Evolutionary conservation across 2,329 filamentous ascomycete genomes (phyloP), one percentile per base, ranked within the genome.

Genomic region (Coniochaeta sp.): DNA sequence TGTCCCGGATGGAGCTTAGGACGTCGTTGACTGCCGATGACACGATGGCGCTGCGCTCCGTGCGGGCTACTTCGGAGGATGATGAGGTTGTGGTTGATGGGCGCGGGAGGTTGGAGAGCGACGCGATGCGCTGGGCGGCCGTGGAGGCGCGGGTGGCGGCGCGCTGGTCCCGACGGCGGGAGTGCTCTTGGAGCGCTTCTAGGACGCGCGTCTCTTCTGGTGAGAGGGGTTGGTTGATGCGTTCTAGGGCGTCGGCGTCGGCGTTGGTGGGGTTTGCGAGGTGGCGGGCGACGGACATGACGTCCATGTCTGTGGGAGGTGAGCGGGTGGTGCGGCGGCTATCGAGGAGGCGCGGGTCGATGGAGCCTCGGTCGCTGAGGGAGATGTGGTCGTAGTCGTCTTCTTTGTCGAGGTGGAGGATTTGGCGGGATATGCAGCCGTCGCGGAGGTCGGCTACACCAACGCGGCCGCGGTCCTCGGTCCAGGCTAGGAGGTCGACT

Each of bases 401-500:
- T 50, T 81, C 75, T 13, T 74, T 73, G 57, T 84, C 79, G 38
- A 92, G 74, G 26, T 79, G 71, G 28, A 94, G 73, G 28, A 87
- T 77, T 63, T 94, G 89, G 45, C 85, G 82, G 49, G 81, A 76
- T 46, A 78, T 73, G 55, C 89, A 83, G 20, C 84, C 81, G 58
- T 75, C 79, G 27, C 88, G 79, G 48, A 89, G 70, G 66, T 94
- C 89, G 5, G 86, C 86, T 33, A 92, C 75, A 32, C 87, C 89
- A 14, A 91, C 75, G 52, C 83, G 77, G 3, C 86, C 87, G 56
- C 88, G 85, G 61, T 96, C 89, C 67, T 99, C 94, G 8, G 91
- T 89, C 91, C 94, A 97, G 6, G 95, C 87, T 35, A 99, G 73
- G 16, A 99, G 79, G 64, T 96, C 92, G 75, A 86, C 92, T 0